Percentiles rank a stretch among this genome's conserved stretches.
phyloP scores from a whole-genome alignment of 768 basidiomycete genomes.

The Psilocybe cyanescens region DNA sequence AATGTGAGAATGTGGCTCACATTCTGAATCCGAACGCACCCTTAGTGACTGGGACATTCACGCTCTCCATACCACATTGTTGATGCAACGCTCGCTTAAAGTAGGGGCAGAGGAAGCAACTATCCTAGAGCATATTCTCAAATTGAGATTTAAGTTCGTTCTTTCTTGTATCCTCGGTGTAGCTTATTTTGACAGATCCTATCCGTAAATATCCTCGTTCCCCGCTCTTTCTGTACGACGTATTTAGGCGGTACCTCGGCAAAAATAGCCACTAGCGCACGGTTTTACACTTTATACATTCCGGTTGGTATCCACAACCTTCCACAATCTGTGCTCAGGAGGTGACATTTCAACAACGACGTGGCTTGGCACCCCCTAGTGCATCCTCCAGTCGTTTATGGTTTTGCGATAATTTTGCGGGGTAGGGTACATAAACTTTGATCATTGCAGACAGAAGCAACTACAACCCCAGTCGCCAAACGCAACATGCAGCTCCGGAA shows the following conservation, averaged over 20 bases:
- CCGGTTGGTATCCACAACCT: background rate
- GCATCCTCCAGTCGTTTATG: background rate
- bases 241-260: conserved; percentile 14
- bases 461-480: background rate
- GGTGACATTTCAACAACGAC: background rate
- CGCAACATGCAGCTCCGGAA: conserved; percentile 27
- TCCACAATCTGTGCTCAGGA: background rate
- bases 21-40: no score
- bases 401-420: conserved; percentile 1
- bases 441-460: background rate
- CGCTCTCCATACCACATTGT: no score
- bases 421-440: background rate
- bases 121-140: no score
- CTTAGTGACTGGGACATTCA: no score
- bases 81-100: no score
- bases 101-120: no score
- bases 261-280: background rate
- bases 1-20: no score
- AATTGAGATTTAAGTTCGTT: no score
- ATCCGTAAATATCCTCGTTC: no score
- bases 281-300: background rate
- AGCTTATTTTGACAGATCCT: no score
- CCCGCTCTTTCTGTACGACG: background rate
- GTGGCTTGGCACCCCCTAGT: background rate
- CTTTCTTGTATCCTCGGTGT: no score